These are phyloP conservation scores for Sporothrix mexicana DNA, from an alignment of 2,329 filamentous ascomycete species.

Conservation along the genomic window DNA sequence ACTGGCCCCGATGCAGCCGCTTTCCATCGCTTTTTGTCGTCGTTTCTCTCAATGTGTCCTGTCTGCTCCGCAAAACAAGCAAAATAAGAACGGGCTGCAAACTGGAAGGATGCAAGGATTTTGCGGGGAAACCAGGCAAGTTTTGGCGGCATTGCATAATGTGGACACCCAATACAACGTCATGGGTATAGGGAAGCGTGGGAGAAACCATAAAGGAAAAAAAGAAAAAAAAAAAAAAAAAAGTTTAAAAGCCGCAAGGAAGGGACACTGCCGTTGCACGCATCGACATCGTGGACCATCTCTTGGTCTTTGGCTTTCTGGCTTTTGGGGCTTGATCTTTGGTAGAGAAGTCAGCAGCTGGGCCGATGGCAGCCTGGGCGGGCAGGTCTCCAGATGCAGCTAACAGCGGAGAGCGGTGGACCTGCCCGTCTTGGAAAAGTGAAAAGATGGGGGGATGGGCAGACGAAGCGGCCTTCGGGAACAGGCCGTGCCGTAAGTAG, in stretches of 20 bases:
- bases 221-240: background rate
- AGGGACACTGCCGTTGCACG: background rate
- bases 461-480: background rate
- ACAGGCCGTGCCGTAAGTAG: background rate
- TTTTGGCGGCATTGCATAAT: background rate
- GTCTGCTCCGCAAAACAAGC: slow-evolving; percentile 11
- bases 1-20: background rate
- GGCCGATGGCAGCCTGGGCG: slow-evolving; percentile 24
- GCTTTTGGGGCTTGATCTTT: too few relatives aligned
- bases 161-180: slow-evolving; percentile 10
- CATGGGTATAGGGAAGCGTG: too few relatives aligned
- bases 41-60: background rate
- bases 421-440: slow-evolving; percentile 26
- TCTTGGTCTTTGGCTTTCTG: too few relatives aligned
- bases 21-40: background rate
- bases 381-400: slow-evolving; percentile 4
- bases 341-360: background rate
- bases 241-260: background rate
- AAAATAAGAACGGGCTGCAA: background rate
- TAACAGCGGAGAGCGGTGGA: slow-evolving; percentile 5
- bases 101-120: background rate
- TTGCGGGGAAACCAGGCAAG: slow-evolving; percentile 3
- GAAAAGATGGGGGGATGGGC: background rate
- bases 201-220: background rate
- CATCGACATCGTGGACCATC: background rate